Percentiles rank a stretch among this genome's conserved stretches.
Conservation (phyloP, 345 rosid genomes). For the Litchi chinensis region DNA sequence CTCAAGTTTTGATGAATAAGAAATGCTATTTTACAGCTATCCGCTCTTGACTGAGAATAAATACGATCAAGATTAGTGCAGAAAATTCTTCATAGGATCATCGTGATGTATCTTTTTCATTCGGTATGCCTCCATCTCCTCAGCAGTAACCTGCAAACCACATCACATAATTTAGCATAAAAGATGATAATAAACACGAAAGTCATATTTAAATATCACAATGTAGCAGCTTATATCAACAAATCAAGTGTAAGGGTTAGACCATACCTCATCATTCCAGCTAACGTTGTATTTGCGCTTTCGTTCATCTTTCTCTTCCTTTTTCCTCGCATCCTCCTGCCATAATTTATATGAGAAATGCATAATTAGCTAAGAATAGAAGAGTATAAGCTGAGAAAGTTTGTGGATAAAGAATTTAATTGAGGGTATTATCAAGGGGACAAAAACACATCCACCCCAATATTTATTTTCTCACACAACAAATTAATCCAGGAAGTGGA, state of each 20-base stretch:
- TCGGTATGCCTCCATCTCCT: constrained; percentile 66
- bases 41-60: neutral
- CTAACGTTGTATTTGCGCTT: constrained; percentile 54
- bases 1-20: neutral
- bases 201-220: neutral
- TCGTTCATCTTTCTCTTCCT: constrained; percentile 59
- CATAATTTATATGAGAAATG: neutral
- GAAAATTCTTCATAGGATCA: constrained; percentile 60
- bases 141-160: constrained; percentile 38
- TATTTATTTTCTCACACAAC: neutral
- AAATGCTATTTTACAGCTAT: neutral
- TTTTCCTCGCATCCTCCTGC: constrained; percentile 53
- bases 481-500: neutral
- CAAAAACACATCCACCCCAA: neutral
- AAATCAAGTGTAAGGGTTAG: no score
- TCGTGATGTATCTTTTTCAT: constrained; percentile 53
- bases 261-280: constrained; percentile 44
- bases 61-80: constrained; percentile 27
- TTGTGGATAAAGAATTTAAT: neutral
- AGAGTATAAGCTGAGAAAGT: neutral
- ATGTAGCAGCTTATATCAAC: neutral
- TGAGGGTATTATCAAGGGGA: neutral
- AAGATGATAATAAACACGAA: neutral
- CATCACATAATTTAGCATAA: neutral
- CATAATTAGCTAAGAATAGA: neutral